Base-by-base conservation (phyloP, 805 yeast genomes). In the Diddensiella santjacobensis region DNA sequence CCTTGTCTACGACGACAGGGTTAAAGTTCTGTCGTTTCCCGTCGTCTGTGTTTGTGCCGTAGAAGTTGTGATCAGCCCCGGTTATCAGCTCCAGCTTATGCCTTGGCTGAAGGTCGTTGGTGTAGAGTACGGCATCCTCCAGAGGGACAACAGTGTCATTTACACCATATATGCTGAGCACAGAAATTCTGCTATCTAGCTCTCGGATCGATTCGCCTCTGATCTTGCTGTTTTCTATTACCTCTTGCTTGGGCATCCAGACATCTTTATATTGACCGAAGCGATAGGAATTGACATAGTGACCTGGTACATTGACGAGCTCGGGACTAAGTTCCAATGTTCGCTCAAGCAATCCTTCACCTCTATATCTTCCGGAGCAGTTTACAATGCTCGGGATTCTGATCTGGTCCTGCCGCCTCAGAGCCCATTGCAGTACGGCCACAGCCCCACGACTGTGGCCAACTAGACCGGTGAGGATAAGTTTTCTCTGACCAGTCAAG, bases 401-500 rank as follows among this genome's bases (percentile, higher is more conserved):
- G 8, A 69, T 65, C 13, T 71, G 23, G 18, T 40, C 37, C 19
- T 48, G 52, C 8, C n/a, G 33, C 2, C 69, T 54, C 29, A 77
- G 50, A 2, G 83, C 83, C 85, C 90, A 90, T 47, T 77, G 68
- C 58, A 87, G 81, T 81, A 82, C 79, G 3, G 90, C 82, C 22
- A 84, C 75, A 3, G 79, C 73, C 6, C 96, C 96, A 50, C 96
- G 71, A 0, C 96, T 87, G 64, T 90, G 97, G 2, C 80, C 84
- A 24, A 86, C 75, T 3, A 89, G 69, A 1, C 85, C 70, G 46
- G 77, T 75, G 18, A 85, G 64, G 2, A 74, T 64, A 45, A 80
- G 70, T 41, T 67, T 63, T 10, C 23, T 19, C 35, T 33, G 45
- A 5, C 40, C 47, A 3, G 42, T 49, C 26, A 72, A 58, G 50